phyloP scores from a whole-genome alignment of 2,329 filamentous ascomycete genomes.

The Alternaria triticina region DNA sequence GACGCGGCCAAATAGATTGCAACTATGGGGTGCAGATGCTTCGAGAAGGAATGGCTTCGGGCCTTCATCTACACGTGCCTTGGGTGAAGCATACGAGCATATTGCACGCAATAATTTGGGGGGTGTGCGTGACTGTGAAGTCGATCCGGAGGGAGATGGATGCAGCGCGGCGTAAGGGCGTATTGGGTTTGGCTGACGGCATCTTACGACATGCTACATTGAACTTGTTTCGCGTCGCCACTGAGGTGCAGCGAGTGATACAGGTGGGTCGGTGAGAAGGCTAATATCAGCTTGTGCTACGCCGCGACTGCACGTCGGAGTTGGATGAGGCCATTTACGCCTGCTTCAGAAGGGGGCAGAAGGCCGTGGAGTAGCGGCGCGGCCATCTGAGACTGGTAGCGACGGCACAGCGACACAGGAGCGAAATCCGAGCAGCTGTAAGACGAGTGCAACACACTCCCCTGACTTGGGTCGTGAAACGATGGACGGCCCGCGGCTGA shows the following conservation, averaged over 20 bases:
- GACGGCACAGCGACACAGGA: conserved; percentile 11
- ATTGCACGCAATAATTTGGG: conserved; percentile 28
- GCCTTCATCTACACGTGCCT: conserved; percentile 17
- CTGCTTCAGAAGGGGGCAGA: neutral
- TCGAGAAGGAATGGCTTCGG: conserved; percentile 31
- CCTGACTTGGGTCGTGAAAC: conserved; percentile 35
- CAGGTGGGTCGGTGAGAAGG: conserved; percentile 27
- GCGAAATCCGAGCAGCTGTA: conserved; percentile 14
- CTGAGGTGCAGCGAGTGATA: conserved; percentile 31
- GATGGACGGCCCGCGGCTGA: conserved; percentile 32
- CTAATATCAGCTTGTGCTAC: conserved; percentile 18
- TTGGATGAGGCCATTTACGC: conserved; percentile 7
- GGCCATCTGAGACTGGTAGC: neutral
- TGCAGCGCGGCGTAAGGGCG: conserved; percentile 18
- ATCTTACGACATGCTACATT: conserved; percentile 35
- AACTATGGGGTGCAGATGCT: conserved; percentile 42
- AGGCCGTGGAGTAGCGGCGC: neutral
- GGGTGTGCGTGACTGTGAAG: conserved; percentile 22
- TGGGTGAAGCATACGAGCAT: conserved; percentile 15
- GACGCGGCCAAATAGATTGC: conserved; percentile 40
- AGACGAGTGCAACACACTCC: conserved; percentile 17
- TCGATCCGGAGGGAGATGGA: conserved; percentile 18
- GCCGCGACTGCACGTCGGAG: conserved; percentile 15
- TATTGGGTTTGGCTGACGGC: conserved; percentile 33
- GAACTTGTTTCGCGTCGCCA: conserved; percentile 38